Base-by-base conservation (phyloP, 2,329 filamentous ascomycete species). In the Drechslerella stenobrocha region DNA sequence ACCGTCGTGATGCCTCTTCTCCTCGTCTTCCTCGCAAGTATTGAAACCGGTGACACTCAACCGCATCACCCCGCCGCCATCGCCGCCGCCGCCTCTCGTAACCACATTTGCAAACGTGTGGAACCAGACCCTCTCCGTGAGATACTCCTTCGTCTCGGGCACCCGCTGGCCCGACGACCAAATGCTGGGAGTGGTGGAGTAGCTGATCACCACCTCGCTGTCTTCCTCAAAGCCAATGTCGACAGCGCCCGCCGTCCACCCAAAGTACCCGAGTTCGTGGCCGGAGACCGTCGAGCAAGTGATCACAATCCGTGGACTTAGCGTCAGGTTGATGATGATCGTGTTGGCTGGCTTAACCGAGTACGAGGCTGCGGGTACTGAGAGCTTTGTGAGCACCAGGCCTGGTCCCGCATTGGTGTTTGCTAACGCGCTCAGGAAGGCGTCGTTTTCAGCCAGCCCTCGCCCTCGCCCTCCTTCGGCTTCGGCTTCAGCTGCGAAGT, bases 71-170 rank as follows among this genome's bases (percentile, higher is more conserved):
- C 63, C 63, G 45, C 55, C 52, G 2, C 50, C 63, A 37, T 67
- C 55, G 55, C 50, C 56, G 23, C 18, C 42, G 28, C 63, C 22
- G 23, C 22, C 50, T 44, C 63, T 60, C 23, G 63, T 60, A 28
- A 67, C 63, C 28, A 67, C 55, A 22, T 67, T 67, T 15, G 63
- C 63, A 52, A 67, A 60, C 8, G 63, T 67, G 35, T 67, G 63
- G 47, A 67, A 67, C 63, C 63, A 67, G n/a, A 42, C 52, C 30
- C 63, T 34, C 32, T 67, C 63, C 7, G 50, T 46, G 11, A 67
- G 30, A 46, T 45, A 67, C 35, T 67, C 55, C 35, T 60, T 67
- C n/a, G 63, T 67, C 46, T 67, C 63, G 26, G 63, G 63, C 5
- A 67, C 52, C 40, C 63, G 48, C 32, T 67, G 63, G 20, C 63